Evolutionary conservation across 371 early-diverging fungal species (phyloP).

Genomic region (Ordospora colligata): DNA sequence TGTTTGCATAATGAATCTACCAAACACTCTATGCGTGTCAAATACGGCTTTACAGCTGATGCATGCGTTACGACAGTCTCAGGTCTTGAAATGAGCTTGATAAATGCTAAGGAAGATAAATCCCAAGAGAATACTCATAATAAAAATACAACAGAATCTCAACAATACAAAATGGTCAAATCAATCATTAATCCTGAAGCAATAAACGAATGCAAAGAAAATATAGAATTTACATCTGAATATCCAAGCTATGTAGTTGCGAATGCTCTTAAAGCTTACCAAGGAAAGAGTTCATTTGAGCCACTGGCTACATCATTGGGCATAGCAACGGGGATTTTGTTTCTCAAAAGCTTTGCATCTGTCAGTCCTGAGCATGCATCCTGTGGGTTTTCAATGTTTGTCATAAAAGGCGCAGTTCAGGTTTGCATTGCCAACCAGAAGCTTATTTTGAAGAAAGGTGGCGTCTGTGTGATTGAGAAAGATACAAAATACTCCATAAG

Average conservation of each 20-base stretch:
- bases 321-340: constrained; percentile 36
- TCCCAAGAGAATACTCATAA: neutral
- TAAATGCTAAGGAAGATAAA: neutral
- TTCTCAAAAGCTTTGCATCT: constrained; percentile 36
- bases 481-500: constrained; percentile 17
- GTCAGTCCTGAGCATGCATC: constrained; percentile 29
- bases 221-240: neutral
- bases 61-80: neutral
- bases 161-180: neutral
- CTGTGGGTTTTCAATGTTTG: constrained; percentile 39
- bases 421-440: constrained; percentile 7
- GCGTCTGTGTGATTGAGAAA: constrained; percentile 29
- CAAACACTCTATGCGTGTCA: neutral
- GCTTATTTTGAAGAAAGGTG: constrained; percentile 30
- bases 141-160: neutral
- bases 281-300: constrained; percentile 12
- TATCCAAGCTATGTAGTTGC: neutral
- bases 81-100: neutral
- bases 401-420: constrained; percentile 40
- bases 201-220: neutral
- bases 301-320: constrained; percentile 17
- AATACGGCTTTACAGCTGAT: neutral
- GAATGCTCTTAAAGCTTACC: neutral
- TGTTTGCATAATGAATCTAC: neutral
- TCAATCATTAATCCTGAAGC: neutral